Conservation (phyloP, 108 stramenopile species). For the Conticribra guillardii region DNA sequence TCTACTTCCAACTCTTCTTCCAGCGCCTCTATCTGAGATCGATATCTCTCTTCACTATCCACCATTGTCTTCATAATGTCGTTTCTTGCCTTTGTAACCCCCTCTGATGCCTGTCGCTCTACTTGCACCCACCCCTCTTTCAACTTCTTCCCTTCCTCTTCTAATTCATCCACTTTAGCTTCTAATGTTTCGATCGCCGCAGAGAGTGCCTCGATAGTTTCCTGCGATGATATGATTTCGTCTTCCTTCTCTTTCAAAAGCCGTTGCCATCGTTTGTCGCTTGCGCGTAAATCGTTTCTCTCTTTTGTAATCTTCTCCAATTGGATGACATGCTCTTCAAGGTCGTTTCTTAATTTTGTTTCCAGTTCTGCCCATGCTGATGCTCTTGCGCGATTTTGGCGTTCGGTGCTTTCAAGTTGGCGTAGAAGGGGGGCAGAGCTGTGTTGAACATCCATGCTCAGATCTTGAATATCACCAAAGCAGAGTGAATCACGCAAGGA, state of each 20-base stretch:
- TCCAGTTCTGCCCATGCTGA: constrained; percentile 76
- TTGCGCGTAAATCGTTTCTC: constrained; percentile 64
- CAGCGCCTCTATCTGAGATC: constrained; percentile 61
- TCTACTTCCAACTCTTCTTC: constrained; percentile 65
- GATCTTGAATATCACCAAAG: constrained; percentile 49
- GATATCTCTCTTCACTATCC: constrained; percentile 83
- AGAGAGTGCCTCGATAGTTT: constrained; percentile 56
- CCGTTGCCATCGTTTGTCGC: constrained; percentile 55
- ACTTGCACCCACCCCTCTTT: constrained; percentile 61
- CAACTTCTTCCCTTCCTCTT: constrained; percentile 44
- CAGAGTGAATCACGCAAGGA: too few species aligned
- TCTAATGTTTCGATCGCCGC: constrained; percentile 47
- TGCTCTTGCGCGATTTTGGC: constrained; percentile 73
- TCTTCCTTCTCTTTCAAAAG: constrained; percentile 56
- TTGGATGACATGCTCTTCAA: constrained; percentile 74
- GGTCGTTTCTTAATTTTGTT: constrained; percentile 67
- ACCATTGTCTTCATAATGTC: constrained; percentile 80
- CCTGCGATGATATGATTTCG: constrained; percentile 42
- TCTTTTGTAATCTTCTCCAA: constrained; percentile 69
- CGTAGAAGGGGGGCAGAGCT: constrained; percentile 82
- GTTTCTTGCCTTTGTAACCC: constrained; percentile 65
- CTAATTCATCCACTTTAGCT: constrained; percentile 47
- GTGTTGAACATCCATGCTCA: constrained; percentile 83
- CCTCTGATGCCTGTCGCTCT: constrained; percentile 71
- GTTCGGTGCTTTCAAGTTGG: constrained; percentile 81